Base-by-base conservation (phyloP, 352 stramenopile species). In the Phytophthora pistaciae region DNA sequence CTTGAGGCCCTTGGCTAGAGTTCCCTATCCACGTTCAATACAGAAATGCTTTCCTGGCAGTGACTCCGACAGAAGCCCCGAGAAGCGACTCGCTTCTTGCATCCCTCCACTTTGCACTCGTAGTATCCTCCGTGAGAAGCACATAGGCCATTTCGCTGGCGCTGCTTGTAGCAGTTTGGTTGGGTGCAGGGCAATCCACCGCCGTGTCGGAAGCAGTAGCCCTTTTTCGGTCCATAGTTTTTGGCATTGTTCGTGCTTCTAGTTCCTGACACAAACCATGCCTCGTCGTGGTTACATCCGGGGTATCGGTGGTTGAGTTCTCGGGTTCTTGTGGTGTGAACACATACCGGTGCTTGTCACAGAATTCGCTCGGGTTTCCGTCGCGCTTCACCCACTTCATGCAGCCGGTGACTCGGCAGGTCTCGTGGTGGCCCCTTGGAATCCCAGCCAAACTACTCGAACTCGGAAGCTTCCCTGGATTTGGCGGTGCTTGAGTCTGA, bases 181-280 rank as follows among this genome's bases (percentile, higher is more conserved):
- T 36, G 11, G 7, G 1, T 57, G 21, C 53, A 61, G 3, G 20
- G 7, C 3, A 38, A 13, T 1, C 60, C 38, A 13, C 54, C 62
- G 18, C 60, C 60, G 20, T 68, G 50, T 16, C 50, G 50, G n/a
- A 68, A 60, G 20, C 50, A 68, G 11, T 38, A 48, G 8, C 38
- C 50, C 13, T 53, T 59, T n/a, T 60, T 60, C 13, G 16, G n/a
- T n/a, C 60, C 60, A 25, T 29, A 27, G 14, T 27, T 54, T 10
- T 54, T 54, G 3, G 3, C 49, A n/a, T 10, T 1, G 11, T 20
- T 36, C 11, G 23, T 5, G 14, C 49, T 33, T 25, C 20, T 20
- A 23, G n/a, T 29, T 54, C 46, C 11, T 33, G 10, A 11, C 23
- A 56, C 23, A 13, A 11, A 20, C 1, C 3, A 20, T 14, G 23